Evolutionary conservation across 2,329 filamentous ascomycete species (phyloP).

Genomic region (Aspergillus sojae): DNA sequence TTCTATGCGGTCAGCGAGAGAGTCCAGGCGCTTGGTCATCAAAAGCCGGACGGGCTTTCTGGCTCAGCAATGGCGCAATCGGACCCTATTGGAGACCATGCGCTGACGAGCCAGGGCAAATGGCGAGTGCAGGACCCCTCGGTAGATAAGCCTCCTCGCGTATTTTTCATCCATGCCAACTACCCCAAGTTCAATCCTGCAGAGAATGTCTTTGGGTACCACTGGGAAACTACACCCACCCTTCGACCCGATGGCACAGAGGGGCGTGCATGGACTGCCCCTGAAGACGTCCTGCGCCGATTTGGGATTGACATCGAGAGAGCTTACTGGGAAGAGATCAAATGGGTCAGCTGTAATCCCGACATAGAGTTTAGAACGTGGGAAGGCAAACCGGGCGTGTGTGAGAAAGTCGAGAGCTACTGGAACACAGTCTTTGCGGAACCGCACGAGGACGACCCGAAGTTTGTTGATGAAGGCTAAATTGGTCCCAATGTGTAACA

Average conservation of each 20-base stretch:
- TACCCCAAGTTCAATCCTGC: conserved; percentile 47
- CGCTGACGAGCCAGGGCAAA: conserved; percentile 33
- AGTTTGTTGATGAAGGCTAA: conserved; percentile 31
- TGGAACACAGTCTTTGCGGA: conserved; percentile 40
- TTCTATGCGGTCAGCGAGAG: conserved; percentile 42
- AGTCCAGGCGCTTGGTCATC: conserved; percentile 39
- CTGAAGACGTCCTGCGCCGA: conserved; percentile 34
- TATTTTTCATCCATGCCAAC: conserved; percentile 46
- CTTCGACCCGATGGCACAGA: conserved; percentile 38
- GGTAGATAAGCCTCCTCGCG: conserved; percentile 33
- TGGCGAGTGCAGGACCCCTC: conserved; percentile 37
- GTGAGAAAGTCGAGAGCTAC: conserved; percentile 35
- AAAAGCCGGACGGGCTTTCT: conserved; percentile 27
- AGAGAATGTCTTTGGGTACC: conserved; percentile 41
- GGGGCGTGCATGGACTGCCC: conserved; percentile 40
- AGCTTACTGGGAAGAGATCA: conserved; percentile 46
- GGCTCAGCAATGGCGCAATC: conserved; percentile 43
- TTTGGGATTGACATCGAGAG: conserved; percentile 45
- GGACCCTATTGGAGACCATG: conserved; percentile 42
- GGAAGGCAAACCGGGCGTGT: conserved; percentile 34
- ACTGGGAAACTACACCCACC: conserved; percentile 42
- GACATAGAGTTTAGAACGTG: conserved; percentile 39
- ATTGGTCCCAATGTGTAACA: neutral
- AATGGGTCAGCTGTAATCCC: conserved; percentile 42
- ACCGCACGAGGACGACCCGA: conserved; percentile 35